Evolutionary conservation across 768 basidiomycete genomes (phyloP).

Genomic region (Plicaturopsis crispa): DNA sequence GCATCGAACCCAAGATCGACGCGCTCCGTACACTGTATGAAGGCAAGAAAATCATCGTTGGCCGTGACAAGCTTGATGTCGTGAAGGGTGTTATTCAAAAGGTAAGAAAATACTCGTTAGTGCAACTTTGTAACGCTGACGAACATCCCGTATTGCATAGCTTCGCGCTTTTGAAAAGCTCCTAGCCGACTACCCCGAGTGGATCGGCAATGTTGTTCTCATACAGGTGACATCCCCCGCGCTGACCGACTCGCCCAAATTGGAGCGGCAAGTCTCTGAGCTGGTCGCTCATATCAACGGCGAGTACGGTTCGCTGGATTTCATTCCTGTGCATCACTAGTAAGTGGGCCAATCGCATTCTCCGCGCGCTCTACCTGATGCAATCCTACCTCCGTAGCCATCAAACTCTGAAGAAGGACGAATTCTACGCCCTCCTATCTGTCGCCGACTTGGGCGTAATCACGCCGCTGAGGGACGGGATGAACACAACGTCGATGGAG

Average conservation of each 20-base stretch:
- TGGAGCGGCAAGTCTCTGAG: conserved; percentile 91
- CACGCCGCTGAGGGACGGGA: conserved; percentile 92
- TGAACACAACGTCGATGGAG: conserved; percentile 99
- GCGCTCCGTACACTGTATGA: conserved; percentile 80
- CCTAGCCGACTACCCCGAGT: conserved; percentile 88
- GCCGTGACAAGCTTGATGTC: conserved; percentile 95
- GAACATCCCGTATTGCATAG: conserved; percentile 25
- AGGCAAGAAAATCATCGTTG: conserved; percentile 97
- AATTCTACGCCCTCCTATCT: conserved; percentile 91
- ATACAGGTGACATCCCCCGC: conserved; percentile 94
- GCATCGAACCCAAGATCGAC: conserved; percentile 85
- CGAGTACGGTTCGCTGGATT: conserved; percentile 89
- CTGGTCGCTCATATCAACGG: conserved; percentile 94
- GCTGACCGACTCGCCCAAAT: conserved; percentile 84
- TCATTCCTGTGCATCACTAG: conserved; percentile 98
- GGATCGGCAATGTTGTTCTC: conserved; percentile 84
- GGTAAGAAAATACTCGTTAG: conserved; percentile 26
- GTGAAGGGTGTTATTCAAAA: conserved; percentile 98
- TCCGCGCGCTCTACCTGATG: too few relatives aligned
- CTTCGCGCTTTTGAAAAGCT: conserved; percentile 95
- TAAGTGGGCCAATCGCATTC: conserved; percentile 32
- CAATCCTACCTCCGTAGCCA: conserved; percentile 45
- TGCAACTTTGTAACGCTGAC: background rate
- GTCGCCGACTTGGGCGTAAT: conserved; percentile 94
- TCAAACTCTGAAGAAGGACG: conserved; percentile 94